A percentile compares a stretch with the other conserved stretches of the same genome.
Evolutionary conservation across 2,329 filamentous ascomycete genomes (phyloP).

Genomic region (Neofusicoccum umdonicola): DNA sequence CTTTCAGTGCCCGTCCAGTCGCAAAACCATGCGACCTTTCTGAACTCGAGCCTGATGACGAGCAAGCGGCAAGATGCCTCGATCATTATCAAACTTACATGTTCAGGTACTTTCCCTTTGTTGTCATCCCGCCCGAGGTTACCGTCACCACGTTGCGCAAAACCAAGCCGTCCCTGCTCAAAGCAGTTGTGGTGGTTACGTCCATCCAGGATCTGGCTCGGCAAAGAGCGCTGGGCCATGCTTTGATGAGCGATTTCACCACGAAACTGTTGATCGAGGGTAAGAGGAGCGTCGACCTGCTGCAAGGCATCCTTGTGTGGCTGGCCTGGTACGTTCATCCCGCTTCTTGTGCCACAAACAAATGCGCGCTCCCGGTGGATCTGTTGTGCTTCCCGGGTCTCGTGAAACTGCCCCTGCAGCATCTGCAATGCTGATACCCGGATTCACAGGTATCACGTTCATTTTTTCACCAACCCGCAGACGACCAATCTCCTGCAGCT

Average conservation of each 20-base stretch:
- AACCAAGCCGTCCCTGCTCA: constrained; percentile 15
- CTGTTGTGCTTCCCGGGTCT: constrained; percentile 1
- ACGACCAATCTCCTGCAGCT: constrained; percentile 42
- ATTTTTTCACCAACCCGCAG: constrained; percentile 39
- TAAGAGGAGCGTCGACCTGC: constrained; percentile 7
- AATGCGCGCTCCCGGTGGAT: background rate
- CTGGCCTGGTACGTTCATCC: constrained; percentile 10
- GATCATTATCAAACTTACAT: constrained; percentile 14
- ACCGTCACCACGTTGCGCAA: constrained; percentile 4
- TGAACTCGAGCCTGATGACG: constrained; percentile 4
- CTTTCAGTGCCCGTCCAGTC: constrained; percentile 8
- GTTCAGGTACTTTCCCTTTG: constrained; percentile 15
- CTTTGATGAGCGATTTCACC: constrained; percentile 5
- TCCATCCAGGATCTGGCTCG: constrained; percentile 9
- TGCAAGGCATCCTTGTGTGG: constrained; percentile 16
- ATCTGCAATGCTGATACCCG: constrained; percentile 10
- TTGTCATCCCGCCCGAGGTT: constrained; percentile 6
- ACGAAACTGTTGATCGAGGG: background rate
- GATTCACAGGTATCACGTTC: constrained; percentile 38
- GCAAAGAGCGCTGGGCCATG: constrained; percentile 6
- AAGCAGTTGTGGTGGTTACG: constrained; percentile 5
- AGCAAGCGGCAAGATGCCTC: constrained; percentile 1
- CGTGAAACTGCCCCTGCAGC: constrained; percentile 8
- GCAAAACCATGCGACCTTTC: background rate
- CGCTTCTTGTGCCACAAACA: background rate